Evolutionary conservation across 257 asterid species (phyloP).

Genomic region (Lithospermum erythrorhizon): DNA sequence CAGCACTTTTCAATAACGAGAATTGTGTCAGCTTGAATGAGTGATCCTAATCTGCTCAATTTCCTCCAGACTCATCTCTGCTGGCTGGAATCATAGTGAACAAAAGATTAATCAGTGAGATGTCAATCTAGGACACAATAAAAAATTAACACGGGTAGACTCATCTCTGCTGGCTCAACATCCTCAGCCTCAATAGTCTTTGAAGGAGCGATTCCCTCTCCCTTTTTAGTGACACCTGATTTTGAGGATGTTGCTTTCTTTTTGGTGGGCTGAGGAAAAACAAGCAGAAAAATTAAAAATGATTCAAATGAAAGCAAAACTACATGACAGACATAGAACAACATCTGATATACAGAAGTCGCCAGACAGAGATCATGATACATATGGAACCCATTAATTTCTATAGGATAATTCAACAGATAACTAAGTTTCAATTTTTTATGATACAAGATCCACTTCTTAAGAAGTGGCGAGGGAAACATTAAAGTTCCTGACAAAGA

Average conservation of each 20-base stretch:
- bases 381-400: neutral
- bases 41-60: constrained; percentile 84
- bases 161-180: constrained; percentile 49
- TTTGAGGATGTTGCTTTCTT: constrained; percentile 65
- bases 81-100: constrained; percentile 45
- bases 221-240: constrained; percentile 54
- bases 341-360: neutral
- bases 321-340: neutral
- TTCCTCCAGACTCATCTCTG: constrained; percentile 96
- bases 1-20: constrained; percentile 80
- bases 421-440: too few species aligned
- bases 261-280: constrained; percentile 48
- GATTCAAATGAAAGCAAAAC: neutral
- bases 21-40: constrained; percentile 70
- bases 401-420: neutral
- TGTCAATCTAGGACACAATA: constrained; percentile 8
- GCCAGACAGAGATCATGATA: neutral
- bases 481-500: neutral
- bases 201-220: constrained; percentile 57
- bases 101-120: constrained; percentile 7
- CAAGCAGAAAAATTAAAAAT: constrained; percentile 8
- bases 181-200: constrained; percentile 76
- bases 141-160: constrained; percentile 2
- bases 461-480: too few species aligned
- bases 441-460: too few species aligned